Evolutionary conservation across 192 early-diverging fungal genomes (phyloP).

Genomic region (Backusella liffmaniae): DNA sequence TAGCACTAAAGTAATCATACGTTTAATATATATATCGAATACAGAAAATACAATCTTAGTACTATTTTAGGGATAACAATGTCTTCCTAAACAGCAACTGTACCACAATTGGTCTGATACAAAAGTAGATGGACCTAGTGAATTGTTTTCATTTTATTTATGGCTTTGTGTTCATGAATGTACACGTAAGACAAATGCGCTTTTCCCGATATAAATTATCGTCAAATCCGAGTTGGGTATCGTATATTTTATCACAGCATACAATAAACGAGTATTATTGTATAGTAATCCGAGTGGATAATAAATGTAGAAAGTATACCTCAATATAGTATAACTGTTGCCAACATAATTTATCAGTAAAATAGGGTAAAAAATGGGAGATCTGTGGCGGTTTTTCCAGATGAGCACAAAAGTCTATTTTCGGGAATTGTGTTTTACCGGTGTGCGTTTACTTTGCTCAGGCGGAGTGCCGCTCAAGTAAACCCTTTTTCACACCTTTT

Average conservation of each 20-base stretch:
- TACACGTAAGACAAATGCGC: too few species aligned
- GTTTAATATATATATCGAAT: too few species aligned
- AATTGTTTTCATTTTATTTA: neutral
- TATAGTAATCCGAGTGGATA: too few species aligned
- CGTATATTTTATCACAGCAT: too few species aligned
- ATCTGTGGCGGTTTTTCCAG: neutral
- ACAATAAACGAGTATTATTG: too few species aligned
- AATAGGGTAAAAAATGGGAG: neutral
- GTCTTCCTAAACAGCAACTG: neutral
- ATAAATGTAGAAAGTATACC: neutral
- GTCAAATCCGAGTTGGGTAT: too few species aligned
- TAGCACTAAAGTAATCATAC: too few species aligned
- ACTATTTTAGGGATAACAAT: neutral
- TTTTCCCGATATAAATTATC: too few species aligned
- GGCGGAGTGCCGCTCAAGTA: neutral
- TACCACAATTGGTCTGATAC: neutral
- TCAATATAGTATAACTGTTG: neutral
- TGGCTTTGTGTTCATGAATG: too few species aligned
- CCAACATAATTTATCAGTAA: neutral
- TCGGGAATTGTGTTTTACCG: neutral
- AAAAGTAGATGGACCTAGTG: neutral
- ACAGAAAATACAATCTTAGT: neutral
- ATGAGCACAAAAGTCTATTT: constrained; percentile 5
- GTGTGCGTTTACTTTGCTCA: neutral
- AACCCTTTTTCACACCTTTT: constrained; percentile 7